These are phyloP conservation scores for Pythium brassicae DNA, from an alignment of 352 stramenopile species.

Conservation along the genomic window DNA sequence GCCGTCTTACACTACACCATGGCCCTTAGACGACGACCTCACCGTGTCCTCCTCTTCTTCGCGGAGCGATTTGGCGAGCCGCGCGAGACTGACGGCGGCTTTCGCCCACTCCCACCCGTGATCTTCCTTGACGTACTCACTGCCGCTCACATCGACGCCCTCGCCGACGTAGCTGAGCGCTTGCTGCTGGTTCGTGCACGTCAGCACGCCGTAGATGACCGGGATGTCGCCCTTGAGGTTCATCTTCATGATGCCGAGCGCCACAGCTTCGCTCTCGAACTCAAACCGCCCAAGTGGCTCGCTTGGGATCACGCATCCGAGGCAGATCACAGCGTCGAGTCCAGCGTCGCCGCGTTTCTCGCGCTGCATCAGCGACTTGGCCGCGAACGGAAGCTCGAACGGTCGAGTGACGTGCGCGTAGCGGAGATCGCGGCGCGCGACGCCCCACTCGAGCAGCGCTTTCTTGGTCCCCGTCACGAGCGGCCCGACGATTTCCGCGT, in stretches of 20 bases:
- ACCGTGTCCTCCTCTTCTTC: background rate
- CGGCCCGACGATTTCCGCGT: slow-evolving; percentile 35
- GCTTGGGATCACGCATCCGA: slow-evolving; percentile 93
- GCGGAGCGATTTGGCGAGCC: slow-evolving; percentile 1
- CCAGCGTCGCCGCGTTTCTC: slow-evolving; percentile 35
- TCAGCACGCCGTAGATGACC: slow-evolving; percentile 89
- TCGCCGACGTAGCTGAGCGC: slow-evolving; percentile 40
- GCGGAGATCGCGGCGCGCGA: slow-evolving; percentile 36
- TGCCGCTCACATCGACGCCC: slow-evolving; percentile 3
- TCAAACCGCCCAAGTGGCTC: slow-evolving; percentile 94
- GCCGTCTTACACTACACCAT: background rate
- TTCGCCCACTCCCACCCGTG: slow-evolving; percentile 26
- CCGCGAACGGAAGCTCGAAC: slow-evolving; percentile 94
- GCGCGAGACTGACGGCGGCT: slow-evolving; percentile 15
- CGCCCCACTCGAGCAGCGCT: slow-evolving; percentile 50
- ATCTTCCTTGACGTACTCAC: slow-evolving; percentile 14
- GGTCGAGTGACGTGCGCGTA: slow-evolving; percentile 81
- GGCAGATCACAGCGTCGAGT: slow-evolving; percentile 94
- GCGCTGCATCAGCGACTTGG: slow-evolving; percentile 67
- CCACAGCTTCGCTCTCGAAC: slow-evolving; percentile 94
- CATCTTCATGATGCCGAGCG: slow-evolving; percentile 95
- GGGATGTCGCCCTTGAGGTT: slow-evolving; percentile 85
- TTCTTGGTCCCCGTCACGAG: slow-evolving; percentile 45
- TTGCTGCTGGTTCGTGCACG: slow-evolving; percentile 90
- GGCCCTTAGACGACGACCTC: background rate